Percentiles rank a stretch among this genome's conserved stretches.
Evolutionary conservation across 2,329 filamentous ascomycete genomes (phyloP).

Genomic region (Gyromitra esculenta): DNA sequence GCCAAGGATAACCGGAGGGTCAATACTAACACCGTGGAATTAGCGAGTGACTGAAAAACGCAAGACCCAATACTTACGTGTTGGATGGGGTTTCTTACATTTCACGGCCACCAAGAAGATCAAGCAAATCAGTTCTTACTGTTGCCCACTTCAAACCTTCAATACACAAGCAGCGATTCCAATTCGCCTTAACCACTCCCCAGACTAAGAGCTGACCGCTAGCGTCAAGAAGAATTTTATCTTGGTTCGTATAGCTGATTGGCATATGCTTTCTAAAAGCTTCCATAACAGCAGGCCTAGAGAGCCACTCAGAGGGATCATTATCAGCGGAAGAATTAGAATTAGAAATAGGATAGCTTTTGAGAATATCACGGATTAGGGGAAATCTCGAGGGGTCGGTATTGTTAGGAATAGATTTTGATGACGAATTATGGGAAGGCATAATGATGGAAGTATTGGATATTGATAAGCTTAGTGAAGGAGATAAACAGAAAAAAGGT

Average conservation of each 20-base stretch:
- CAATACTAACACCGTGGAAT: slow-evolving; percentile 7
- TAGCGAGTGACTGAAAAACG: background rate
- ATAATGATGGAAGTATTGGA: background rate
- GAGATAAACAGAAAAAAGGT: background rate
- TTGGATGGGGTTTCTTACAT: slow-evolving; percentile 10
- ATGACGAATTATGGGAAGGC: background rate
- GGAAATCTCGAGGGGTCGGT: slow-evolving; percentile 16
- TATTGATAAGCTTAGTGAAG: background rate
- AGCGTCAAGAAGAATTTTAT: background rate
- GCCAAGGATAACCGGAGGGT: slow-evolving; percentile 30
- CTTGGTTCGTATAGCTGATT: slow-evolving; percentile 3
- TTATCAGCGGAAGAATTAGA: background rate
- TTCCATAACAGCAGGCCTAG: background rate
- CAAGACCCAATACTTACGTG: background rate
- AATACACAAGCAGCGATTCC: slow-evolving; percentile 16
- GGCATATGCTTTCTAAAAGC: slow-evolving; percentile 23
- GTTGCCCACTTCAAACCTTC: slow-evolving; percentile 23
- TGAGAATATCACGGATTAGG: slow-evolving; percentile 28
- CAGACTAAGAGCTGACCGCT: slow-evolving; percentile 26
- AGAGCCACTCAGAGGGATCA: slow-evolving; percentile 24
- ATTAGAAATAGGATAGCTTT: background rate
- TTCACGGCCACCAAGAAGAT: slow-evolving; percentile 25
- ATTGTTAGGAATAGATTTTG: background rate
- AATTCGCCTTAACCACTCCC: slow-evolving; percentile 1
- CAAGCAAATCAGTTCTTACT: slow-evolving; percentile 2